Conservation (phyloP, 352 stramenopile species). For the Globisporangium parvum region DNA sequence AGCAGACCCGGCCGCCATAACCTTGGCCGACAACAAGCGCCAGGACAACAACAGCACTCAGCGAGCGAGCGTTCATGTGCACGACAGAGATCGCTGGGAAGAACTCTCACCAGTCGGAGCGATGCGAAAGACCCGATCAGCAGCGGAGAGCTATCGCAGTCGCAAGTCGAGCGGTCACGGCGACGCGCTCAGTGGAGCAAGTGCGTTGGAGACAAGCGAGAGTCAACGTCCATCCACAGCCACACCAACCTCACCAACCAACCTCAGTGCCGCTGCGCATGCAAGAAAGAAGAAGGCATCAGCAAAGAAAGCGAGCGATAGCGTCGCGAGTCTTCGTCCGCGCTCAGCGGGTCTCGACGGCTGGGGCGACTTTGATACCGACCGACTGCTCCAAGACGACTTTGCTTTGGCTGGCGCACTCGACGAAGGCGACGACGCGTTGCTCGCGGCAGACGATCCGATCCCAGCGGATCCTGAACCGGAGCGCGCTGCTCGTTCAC, state of each 20-base stretch:
- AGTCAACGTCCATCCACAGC: conserved; percentile 8
- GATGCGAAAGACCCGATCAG: neutral
- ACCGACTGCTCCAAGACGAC: conserved; percentile 31
- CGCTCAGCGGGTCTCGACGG: conserved; percentile 18
- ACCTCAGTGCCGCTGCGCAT: neutral
- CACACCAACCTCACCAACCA: conserved; percentile 4
- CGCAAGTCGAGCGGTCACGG: neutral
- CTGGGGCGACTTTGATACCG: conserved; percentile 56
- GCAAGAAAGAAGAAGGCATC: conserved; percentile 6
- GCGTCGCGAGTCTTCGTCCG: neutral
- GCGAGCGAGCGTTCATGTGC: no score
- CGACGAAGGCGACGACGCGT: conserved; percentile 7
- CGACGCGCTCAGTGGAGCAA: neutral
- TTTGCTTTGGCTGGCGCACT: neutral
- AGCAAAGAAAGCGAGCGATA: conserved; percentile 2
- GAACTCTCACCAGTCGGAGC: no score
- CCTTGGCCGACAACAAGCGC: no score
- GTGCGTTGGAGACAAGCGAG: neutral
- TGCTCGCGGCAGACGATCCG: conserved; percentile 1
- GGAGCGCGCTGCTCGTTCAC: neutral
- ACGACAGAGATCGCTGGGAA: no score
- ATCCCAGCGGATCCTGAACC: neutral
- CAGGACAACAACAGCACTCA: no score
- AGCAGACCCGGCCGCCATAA: no score
- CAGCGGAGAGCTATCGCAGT: neutral